A percentile compares a stretch with the other conserved stretches of the same genome.
These are phyloP conservation scores for Penstemon davidsonii DNA, from an alignment of 257 asterid genomes.

Conservation along the genomic window DNA sequence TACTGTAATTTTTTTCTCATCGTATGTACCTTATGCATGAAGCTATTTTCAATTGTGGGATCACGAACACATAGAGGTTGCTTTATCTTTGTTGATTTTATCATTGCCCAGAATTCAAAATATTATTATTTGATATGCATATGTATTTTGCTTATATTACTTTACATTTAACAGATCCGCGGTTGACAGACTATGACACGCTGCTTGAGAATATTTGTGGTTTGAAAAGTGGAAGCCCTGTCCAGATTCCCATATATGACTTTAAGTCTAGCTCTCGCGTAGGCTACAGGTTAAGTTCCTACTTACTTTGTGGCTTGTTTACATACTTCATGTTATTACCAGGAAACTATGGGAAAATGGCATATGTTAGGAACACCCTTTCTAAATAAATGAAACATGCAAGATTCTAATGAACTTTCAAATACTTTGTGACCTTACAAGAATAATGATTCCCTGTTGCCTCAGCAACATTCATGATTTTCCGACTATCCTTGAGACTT, in stretches of 20 bases:
- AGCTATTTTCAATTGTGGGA: too few relatives aligned
- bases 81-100: background rate
- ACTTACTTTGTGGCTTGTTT: slow-evolving; percentile 14
- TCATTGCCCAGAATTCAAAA: background rate
- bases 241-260: slow-evolving; percentile 88
- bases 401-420: background rate
- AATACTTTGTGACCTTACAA: background rate
- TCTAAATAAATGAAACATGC: background rate
- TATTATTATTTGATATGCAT: background rate
- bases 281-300: slow-evolving; percentile 75
- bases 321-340: background rate
- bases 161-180: slow-evolving; percentile 67
- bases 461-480: too few relatives aligned
- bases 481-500: too few relatives aligned
- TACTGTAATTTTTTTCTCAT: too few relatives aligned
- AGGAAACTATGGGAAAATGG: background rate
- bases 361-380: background rate
- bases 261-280: slow-evolving; percentile 82
- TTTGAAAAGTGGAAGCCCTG: slow-evolving; percentile 77
- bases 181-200: slow-evolving; percentile 95
- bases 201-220: slow-evolving; percentile 82
- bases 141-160: background rate
- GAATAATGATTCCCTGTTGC: background rate
- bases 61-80: too few relatives aligned
- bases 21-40: too few relatives aligned